Base-by-base conservation (phyloP, 108 stramenopile species). In the Nitzschia sp. region DNA sequence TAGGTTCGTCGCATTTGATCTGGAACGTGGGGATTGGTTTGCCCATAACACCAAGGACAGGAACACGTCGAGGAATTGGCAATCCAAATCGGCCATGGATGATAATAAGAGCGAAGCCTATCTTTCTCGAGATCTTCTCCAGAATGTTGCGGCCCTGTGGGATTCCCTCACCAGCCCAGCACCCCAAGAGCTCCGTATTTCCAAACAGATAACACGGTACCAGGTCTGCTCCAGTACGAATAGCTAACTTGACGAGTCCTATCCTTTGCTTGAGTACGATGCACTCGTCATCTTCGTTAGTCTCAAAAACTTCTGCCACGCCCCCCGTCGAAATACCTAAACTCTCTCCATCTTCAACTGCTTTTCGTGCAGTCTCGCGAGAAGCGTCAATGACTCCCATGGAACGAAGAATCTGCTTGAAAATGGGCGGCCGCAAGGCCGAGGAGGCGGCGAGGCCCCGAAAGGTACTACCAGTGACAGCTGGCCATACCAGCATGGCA, bases 191-290 rank as follows among this genome's bases (percentile, higher is more conserved):
- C 9, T 80, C 62, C 1, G 76, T 80, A 38, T 76, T 79, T 6
- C 85, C 85, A 75, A 83, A 86, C 19, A 86, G 53, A 47, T 80
- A 86, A 45, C 75, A 68, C 15, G 85, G 85, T 1, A 68, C 66
- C n/a, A 86, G 31, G 34, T 73, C 72, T n/a, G 85, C 76, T 21
- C 85, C 85, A 0, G 85, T 86, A 28, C 76, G 72, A 36, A 83
- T 67, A 15, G 85, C 81, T 15, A 86, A 59, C 31, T 83, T 83
- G 68, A 86, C 81, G 34, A 86, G 44, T 3, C 85, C 85, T 22
- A 73, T 56, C 1, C 81, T 56, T 35, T 63, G 58, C 33, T 66
- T 77, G 28, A 77, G 41, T 46, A 77, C 22, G 34, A 82, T 74
- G 46, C 68, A 64, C 31, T 82, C 72, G 27, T 77, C 69, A 8